phyloP scores from a whole-genome alignment of 1,284 basidiomycete species.

The Puccinia polysora region DNA sequence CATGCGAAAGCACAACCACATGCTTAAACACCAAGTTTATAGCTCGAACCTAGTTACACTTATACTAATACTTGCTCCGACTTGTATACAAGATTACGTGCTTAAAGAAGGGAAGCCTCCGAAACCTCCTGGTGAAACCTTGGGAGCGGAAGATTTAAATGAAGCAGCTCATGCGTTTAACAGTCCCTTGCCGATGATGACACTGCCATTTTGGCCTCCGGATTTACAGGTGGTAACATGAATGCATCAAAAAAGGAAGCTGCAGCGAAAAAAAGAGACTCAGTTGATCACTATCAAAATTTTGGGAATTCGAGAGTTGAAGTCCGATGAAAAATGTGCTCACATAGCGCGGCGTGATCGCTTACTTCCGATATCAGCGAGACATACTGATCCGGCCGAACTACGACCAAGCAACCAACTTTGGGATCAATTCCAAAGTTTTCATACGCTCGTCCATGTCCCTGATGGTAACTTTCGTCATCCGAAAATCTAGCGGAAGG shows the following conservation, averaged over 20 bases:
- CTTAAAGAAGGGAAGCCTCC: too few species aligned
- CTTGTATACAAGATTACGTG: too few species aligned
- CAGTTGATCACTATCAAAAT: background rate
- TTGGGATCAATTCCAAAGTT: constrained; percentile 52
- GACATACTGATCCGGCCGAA: constrained; percentile 53
- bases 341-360: constrained; percentile 45
- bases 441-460: constrained; percentile 53
- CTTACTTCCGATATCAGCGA: constrained; percentile 46
- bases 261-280: background rate
- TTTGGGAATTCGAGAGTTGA: background rate
- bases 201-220: too few species aligned
- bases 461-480: constrained; percentile 51
- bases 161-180: too few species aligned
- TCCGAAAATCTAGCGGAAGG: constrained; percentile 49
- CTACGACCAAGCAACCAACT: constrained; percentile 51
- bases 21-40: too few species aligned
- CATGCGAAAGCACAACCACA: too few species aligned
- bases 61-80: too few species aligned
- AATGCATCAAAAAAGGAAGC: constrained; percentile 34
- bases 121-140: too few species aligned
- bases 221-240: constrained; percentile 31
- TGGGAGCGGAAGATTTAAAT: too few species aligned
- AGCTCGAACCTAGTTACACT: too few species aligned
- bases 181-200: too few species aligned
- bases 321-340: background rate